Conservation (phyloP, 495 filamentous ascomycete species). For the Pyrenopolyporus hunteri region DNA sequence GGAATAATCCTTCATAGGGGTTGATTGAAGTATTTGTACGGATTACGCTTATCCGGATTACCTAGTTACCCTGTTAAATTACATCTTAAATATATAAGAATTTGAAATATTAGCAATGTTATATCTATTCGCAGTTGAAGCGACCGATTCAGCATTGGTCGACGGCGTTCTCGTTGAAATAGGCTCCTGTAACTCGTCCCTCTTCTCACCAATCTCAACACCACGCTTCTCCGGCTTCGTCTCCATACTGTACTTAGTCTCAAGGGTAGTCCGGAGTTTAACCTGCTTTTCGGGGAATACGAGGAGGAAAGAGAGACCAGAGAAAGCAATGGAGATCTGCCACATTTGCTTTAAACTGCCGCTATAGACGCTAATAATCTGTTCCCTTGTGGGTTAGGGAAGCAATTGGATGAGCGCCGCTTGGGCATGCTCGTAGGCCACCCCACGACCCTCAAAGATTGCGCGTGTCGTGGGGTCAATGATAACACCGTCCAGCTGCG, state of each 20-base stretch:
- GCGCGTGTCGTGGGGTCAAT: slow-evolving; percentile 13
- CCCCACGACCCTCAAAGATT: not conserved
- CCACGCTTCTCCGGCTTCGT: not conserved
- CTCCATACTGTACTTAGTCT: not conserved
- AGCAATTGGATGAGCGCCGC: not conserved
- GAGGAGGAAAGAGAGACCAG: not conserved
- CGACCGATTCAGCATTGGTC: too few species aligned
- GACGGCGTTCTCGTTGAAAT: too few species aligned
- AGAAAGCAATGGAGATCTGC: not conserved
- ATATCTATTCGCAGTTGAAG: too few species aligned
- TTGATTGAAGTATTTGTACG: too few species aligned
- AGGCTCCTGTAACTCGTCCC: not conserved
- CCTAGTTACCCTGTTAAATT: too few species aligned
- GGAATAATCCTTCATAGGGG: too few species aligned
- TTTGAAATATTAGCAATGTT: too few species aligned
- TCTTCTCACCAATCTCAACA: not conserved
- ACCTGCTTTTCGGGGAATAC: not conserved
- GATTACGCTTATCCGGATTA: too few species aligned
- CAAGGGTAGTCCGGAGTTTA: not conserved
- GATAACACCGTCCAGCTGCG: not conserved
- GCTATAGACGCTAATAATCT: not conserved
- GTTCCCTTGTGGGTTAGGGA: not conserved
- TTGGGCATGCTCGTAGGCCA: not conserved
- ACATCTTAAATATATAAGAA: too few species aligned
- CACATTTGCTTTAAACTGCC: not conserved